These are phyloP conservation scores for Astrocystis sublimbata DNA, from an alignment of 495 filamentous ascomycete species.

Conservation along the genomic window DNA sequence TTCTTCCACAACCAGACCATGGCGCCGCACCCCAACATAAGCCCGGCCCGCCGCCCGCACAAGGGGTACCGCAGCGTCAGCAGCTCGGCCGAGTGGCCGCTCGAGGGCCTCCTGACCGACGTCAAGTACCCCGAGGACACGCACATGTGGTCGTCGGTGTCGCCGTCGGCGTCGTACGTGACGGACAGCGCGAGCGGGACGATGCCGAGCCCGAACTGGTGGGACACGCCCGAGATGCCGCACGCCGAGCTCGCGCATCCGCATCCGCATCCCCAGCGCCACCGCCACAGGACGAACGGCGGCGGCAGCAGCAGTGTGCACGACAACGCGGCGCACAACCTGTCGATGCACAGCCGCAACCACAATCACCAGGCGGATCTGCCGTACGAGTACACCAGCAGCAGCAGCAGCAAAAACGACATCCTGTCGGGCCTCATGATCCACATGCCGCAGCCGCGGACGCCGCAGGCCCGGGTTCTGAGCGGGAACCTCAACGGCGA, in stretches of 20 bases:
- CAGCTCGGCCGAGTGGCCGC: slow-evolving; percentile 36
- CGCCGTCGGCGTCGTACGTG: slow-evolving; percentile 16
- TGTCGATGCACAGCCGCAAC: slow-evolving; percentile 28
- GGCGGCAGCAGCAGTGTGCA: slow-evolving; percentile 16
- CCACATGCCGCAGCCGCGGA: slow-evolving; percentile 39
- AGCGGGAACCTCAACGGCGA: slow-evolving; percentile 20
- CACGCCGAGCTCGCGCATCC: slow-evolving; percentile 20
- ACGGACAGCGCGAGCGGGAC: slow-evolving; percentile 1
- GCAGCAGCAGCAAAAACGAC: slow-evolving; percentile 1
- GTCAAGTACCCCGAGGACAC: slow-evolving; percentile 15
- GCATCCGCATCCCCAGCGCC: slow-evolving; percentile 11
- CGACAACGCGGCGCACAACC: slow-evolving; percentile 18
- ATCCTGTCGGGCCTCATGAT: slow-evolving; percentile 42
- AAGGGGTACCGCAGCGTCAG: slow-evolving; percentile 25
- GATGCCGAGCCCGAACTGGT: slow-evolving; percentile 30
- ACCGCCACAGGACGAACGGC: background rate
- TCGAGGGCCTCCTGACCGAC: slow-evolving; percentile 27
- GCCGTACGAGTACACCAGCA: slow-evolving; percentile 35
- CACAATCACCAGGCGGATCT: slow-evolving; percentile 26
- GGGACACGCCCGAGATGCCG: slow-evolving; percentile 21
- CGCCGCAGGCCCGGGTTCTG: slow-evolving; percentile 24
- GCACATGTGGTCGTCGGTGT: slow-evolving; percentile 22
- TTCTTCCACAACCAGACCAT: slow-evolving; percentile 19
- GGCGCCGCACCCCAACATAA: slow-evolving; percentile 14
- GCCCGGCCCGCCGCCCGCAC: slow-evolving; percentile 15